These are phyloP conservation scores for Raddia distichophylla DNA, from an alignment of 176 grass and related monocot genomes.

Conservation along the genomic window DNA sequence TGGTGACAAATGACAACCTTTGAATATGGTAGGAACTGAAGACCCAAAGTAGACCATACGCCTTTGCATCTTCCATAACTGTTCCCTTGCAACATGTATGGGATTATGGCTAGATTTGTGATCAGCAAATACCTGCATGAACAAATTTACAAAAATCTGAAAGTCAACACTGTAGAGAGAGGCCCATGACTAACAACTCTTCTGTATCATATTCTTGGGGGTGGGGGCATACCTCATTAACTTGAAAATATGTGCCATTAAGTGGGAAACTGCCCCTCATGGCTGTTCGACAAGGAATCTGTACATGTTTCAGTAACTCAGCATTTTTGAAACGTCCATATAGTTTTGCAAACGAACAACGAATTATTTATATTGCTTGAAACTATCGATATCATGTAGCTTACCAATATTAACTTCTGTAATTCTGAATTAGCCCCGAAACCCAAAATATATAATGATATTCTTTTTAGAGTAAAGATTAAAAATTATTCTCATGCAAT, in stretches of 20 bases:
- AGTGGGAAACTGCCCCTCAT: constrained; percentile 97
- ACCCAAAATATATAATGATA: neutral
- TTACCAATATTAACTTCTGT: neutral
- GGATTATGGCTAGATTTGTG: constrained; percentile 75
- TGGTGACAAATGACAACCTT: constrained; percentile 54
- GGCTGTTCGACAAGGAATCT: constrained; percentile 98
- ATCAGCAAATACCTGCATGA: constrained; percentile 90
- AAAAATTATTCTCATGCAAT: constrained; percentile 5
- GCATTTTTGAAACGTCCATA: constrained; percentile 25
- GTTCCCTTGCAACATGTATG: constrained; percentile 60
- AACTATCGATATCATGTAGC: constrained; percentile 26
- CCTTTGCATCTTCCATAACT: constrained; percentile 80
- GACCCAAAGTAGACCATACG: constrained; percentile 86
- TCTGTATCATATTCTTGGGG: constrained; percentile 17
- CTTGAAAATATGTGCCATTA: constrained; percentile 98
- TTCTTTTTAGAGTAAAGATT: constrained; percentile 23
- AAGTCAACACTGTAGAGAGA: constrained; percentile 35
- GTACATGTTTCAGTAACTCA: constrained; percentile 37
- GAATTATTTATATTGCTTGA: constrained; percentile 26
- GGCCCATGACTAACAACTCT: constrained; percentile 20
- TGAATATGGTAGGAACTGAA: constrained; percentile 86
- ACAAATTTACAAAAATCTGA: constrained; percentile 29
- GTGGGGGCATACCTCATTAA: constrained; percentile 74
- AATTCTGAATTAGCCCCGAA: neutral
- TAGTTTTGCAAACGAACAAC: constrained; percentile 37